Base-by-base conservation (phyloP, 352 stramenopile species). In the Globisporangium acanthophoron region DNA sequence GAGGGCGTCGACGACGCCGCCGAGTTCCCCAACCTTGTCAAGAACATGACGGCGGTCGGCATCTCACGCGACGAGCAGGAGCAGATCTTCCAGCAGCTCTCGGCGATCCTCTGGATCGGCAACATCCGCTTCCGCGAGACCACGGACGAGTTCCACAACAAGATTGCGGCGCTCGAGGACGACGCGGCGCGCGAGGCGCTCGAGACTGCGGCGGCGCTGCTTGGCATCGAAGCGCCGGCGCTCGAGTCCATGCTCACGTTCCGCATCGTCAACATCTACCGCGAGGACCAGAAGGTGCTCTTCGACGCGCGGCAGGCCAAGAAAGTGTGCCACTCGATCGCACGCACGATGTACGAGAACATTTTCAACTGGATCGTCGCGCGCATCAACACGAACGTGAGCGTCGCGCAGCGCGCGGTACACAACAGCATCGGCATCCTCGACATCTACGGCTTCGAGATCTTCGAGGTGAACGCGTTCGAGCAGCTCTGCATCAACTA, bases 401-500 rank as follows among this genome's bases (percentile, higher is more conserved):
- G 71, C 63, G 82, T 76, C 66, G 78, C 75, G 58, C 67, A 76
- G 55, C 70, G 66, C 9, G 58, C 78, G 44, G 83, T 92, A 40
- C 77, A 65, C 55, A 92, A 87, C 65, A 88, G 73, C 64, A 92
- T 96, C 54, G 86, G 87, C 6, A 92, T 96, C 52, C 69, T 96
- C 47, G 87, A 96, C 61, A 96, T 96, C 62, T 96, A 93, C 62
- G 87, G 87, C 2, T 96, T 96, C 54, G 87, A 96, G 69, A 94
- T 94, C 58, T 94, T 96, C 52, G 78, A 94, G 8, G 76, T 88
- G 47, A 97, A 97, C 61, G 80, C 87, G 20, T 98, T 98, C 54
- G 93, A 98, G 72, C 96, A 99, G 61, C 75, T 98, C 12, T 98
- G 93, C 65, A 98, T 98, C 72, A 98, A 98, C 74, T 98, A 96